Conservation (phyloP, 495 filamentous ascomycete genomes). For the Collariella sp. region DNA sequence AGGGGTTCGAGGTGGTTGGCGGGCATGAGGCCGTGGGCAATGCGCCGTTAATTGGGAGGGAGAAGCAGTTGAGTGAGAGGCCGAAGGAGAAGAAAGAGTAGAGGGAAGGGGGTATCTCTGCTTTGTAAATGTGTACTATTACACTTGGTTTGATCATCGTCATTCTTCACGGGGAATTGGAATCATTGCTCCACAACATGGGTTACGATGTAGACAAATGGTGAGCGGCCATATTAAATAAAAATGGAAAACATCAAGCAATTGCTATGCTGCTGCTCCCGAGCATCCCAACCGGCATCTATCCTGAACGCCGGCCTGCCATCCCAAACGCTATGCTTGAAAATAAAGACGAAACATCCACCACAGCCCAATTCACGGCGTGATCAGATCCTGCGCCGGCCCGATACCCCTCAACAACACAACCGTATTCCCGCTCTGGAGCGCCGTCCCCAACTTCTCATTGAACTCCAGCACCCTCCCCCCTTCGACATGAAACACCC, state of each 20-base stretch:
- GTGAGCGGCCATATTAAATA: no score
- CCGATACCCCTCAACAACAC: conserved; percentile 79
- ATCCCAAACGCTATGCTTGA: conserved; percentile 18
- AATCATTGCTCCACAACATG: no score
- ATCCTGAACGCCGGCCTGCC: not conserved
- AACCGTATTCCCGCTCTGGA: conserved; percentile 75
- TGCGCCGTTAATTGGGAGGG: conserved; percentile 44
- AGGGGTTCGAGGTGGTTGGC: conserved; percentile 59
- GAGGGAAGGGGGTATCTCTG: conserved; percentile 15
- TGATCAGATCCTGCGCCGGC: conserved; percentile 42
- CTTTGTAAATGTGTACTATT: no score
- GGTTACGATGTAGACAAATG: no score
- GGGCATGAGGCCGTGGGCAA: conserved; percentile 52
- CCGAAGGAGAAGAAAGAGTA: conserved; percentile 52
- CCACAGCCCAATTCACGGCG: conserved; percentile 20
- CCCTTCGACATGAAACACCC: conserved; percentile 87
- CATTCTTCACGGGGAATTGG: no score
- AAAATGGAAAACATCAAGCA: no score
- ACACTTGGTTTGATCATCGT: no score
- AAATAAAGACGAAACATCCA: conserved; percentile 1
- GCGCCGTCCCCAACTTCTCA: conserved; percentile 64
- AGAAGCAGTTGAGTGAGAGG: conserved; percentile 43
- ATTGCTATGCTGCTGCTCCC: not conserved
- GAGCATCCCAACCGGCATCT: not conserved
- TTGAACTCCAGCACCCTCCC: conserved; percentile 78